Percentiles rank a stretch among this genome's conserved stretches.
phyloP scores from a whole-genome alignment of 768 basidiomycete species.

The Hygrophoropsis aurantiaca region DNA sequence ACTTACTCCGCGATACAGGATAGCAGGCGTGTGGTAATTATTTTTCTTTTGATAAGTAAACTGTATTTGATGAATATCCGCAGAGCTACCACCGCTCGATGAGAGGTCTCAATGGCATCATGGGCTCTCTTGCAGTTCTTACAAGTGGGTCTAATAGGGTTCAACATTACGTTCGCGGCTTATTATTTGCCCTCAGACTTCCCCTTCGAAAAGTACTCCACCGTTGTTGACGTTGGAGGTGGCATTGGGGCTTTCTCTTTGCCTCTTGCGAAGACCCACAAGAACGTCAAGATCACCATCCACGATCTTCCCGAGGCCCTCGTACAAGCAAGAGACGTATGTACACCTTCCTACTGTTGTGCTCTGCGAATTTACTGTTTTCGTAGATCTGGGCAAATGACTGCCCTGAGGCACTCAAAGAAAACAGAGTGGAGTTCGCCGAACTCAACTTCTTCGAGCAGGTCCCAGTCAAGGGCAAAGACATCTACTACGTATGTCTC shows the following conservation, averaged over 20 bases:
- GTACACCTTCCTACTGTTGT: background rate
- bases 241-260: conserved; percentile 32
- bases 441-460: conserved; percentile 30
- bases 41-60: background rate
- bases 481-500: conserved; percentile 33
- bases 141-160: conserved; percentile 12
- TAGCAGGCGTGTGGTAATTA: conserved; percentile 16
- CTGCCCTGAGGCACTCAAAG: conserved; percentile 22
- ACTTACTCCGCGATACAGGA: conserved; percentile 9
- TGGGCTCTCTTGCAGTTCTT: conserved; percentile 23
- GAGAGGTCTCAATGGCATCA: conserved; percentile 19
- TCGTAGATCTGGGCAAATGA: conserved; percentile 22
- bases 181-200: conserved; percentile 17
- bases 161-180: background rate
- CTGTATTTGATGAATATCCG: too few relatives aligned
- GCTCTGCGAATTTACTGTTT: conserved; percentile 1
- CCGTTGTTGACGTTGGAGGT: conserved; percentile 35
- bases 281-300: conserved; percentile 29
- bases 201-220: conserved; percentile 28
- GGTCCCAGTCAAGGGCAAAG: conserved; percentile 21
- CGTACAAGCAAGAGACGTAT: conserved; percentile 16
- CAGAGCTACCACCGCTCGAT: conserved; percentile 24
- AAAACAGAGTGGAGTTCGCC: conserved; percentile 26
- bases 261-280: conserved; percentile 24
- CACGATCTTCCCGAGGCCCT: conserved; percentile 31